A percentile compares a stretch with the other conserved stretches of the same genome.
Evolutionary conservation across 2,329 filamentous ascomycete species (phyloP).

Genomic region (Neofusicoccum kwambonambiense): DNA sequence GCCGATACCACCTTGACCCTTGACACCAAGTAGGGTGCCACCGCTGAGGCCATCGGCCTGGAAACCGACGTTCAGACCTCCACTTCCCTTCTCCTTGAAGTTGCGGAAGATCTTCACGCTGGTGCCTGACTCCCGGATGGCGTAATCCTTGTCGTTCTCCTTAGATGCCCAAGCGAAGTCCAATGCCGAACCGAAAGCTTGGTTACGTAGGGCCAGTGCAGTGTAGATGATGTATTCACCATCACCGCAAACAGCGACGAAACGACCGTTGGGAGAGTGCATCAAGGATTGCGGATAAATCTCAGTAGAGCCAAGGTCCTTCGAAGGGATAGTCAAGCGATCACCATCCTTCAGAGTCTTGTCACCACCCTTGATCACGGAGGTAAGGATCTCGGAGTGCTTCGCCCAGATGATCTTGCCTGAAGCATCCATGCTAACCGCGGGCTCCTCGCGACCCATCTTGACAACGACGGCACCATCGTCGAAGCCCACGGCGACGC

Average conservation of each 20-base stretch:
- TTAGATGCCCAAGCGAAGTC: conserved; percentile 98
- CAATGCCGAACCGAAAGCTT: conserved; percentile 90
- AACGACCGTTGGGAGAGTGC: conserved; percentile 93
- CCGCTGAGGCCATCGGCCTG: conserved; percentile 88
- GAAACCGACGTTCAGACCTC: conserved; percentile 84
- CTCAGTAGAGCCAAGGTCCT: conserved; percentile 94
- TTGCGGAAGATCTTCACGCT: conserved; percentile 98
- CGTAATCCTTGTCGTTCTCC: conserved; percentile 97
- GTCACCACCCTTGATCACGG: conserved; percentile 92
- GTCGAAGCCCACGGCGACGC: conserved; percentile 93
- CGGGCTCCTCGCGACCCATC: conserved; percentile 94
- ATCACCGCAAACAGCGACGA: conserved; percentile 87
- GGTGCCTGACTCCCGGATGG: conserved; percentile 89
- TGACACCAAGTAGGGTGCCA: conserved; percentile 88
- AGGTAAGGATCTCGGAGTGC: conserved; percentile 91
- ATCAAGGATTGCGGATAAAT: conserved; percentile 92
- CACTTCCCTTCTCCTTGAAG: conserved; percentile 86
- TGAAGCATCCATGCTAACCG: conserved; percentile 93
- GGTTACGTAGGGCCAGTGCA: conserved; percentile 92
- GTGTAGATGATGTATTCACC: conserved; percentile 99
- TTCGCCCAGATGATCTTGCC: conserved; percentile 96
- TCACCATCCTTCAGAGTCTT: conserved; percentile 81
- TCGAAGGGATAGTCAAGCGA: conserved; percentile 80
- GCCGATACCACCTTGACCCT: conserved; percentile 89
- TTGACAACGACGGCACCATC: conserved; percentile 97